Percentiles rank a stretch among this genome's conserved stretches.
These are phyloP conservation scores for Crithidia fasciculata DNA, from an alignment of 208 protist genomes.

Conservation along the genomic window DNA sequence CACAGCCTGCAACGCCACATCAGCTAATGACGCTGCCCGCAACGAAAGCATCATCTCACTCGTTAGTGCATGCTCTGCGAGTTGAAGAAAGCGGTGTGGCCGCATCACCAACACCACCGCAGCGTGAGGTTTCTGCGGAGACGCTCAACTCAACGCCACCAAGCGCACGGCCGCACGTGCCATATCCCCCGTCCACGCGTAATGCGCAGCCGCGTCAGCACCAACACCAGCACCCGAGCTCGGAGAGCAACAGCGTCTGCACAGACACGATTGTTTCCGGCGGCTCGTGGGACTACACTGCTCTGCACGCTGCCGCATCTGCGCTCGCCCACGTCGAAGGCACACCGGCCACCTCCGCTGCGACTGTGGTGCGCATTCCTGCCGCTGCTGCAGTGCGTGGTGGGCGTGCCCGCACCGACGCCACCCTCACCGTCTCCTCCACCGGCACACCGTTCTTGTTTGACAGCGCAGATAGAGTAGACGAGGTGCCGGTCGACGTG, in stretches of 20 bases:
- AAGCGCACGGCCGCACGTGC: neutral
- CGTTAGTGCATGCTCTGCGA: neutral
- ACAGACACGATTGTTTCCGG: neutral
- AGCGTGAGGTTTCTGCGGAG: neutral
- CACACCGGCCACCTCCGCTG: constrained; percentile 8
- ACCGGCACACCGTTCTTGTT: neutral
- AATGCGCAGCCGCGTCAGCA: neutral
- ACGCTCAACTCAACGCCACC: neutral
- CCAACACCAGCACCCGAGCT: neutral
- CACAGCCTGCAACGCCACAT: neutral
- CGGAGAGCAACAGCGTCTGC: constrained; percentile 1
- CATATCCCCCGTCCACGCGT: constrained; percentile 8
- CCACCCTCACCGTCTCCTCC: neutral
- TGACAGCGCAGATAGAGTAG: neutral
- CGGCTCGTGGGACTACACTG: constrained; percentile 4
- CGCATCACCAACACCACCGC: neutral
- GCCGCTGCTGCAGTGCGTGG: neutral
- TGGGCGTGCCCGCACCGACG: constrained; percentile 7
- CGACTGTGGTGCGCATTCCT: constrained; percentile 3
- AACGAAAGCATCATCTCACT: constrained; percentile 7
- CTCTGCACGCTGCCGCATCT: neutral
- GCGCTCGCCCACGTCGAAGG: neutral
- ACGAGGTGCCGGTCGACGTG: neutral
- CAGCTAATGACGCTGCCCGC: constrained; percentile 6
- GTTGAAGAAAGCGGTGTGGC: neutral